Conservation (phyloP, 345 rosid species). For the Citrus glauca region DNA sequence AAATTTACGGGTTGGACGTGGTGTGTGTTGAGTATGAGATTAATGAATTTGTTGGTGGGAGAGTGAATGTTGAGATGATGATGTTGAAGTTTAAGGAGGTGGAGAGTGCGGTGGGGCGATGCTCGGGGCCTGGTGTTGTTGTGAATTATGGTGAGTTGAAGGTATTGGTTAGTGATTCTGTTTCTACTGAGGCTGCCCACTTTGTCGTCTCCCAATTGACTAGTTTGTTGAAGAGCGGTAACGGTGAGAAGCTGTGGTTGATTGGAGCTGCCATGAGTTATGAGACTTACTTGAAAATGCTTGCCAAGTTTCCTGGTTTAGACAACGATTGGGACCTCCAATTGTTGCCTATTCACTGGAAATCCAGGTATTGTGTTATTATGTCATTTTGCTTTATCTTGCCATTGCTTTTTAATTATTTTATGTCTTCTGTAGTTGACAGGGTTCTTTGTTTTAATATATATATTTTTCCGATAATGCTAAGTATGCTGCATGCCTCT, state of each 20-base stretch:
- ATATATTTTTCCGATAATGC: neutral
- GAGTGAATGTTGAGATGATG: neutral
- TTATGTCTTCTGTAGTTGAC: neutral
- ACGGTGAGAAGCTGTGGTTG: constrained; percentile 4
- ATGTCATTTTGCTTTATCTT: neutral
- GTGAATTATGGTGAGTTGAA: constrained; percentile 16
- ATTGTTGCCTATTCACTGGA: constrained; percentile 50
- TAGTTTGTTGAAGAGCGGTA: neutral
- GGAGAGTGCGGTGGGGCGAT: neutral
- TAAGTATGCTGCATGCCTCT: neutral
- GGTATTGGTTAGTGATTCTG: neutral
- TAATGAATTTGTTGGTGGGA: neutral
- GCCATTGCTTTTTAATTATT: neutral
- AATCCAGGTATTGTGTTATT: constrained; percentile 41
- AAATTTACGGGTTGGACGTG: neutral
- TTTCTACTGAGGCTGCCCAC: neutral
- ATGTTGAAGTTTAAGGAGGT: neutral
- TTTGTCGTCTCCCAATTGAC: neutral
- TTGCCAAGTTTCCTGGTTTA: constrained; percentile 39
- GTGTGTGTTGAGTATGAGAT: neutral
- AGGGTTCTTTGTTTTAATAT: neutral
- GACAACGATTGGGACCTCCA: constrained; percentile 68
- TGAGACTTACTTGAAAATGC: constrained; percentile 28
- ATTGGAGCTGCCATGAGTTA: constrained; percentile 2
- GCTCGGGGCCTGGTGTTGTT: neutral